Evolutionary conservation across 208 protist species (phyloP).

Genomic region (Naegleria gruberi): DNA sequence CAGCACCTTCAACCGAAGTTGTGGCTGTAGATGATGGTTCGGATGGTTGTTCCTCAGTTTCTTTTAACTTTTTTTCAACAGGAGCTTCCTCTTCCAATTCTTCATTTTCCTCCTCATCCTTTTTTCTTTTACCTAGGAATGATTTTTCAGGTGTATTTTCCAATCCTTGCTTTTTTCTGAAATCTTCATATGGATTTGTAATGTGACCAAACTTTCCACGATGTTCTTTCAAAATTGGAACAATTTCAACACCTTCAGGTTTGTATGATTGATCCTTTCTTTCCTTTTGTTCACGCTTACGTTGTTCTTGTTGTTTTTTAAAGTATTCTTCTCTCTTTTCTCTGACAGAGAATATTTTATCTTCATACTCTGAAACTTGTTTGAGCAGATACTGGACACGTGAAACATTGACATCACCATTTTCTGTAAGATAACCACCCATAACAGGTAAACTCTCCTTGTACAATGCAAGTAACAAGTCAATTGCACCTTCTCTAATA

Average conservation of each 20-base stretch:
- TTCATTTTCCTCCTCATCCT: not conserved
- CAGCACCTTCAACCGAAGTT: not conserved
- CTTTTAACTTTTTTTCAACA: not conserved
- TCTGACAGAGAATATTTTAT: constrained; percentile 38
- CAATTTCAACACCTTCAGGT: constrained; percentile 34
- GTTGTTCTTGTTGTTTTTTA: not conserved
- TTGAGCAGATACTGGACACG: constrained; percentile 59
- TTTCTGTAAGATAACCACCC: constrained; percentile 60
- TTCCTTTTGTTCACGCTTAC: not conserved
- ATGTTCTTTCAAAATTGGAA: not conserved
- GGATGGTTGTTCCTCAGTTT: not conserved
- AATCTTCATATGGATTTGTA: not conserved
- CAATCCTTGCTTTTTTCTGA: not conserved
- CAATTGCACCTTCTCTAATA: constrained; percentile 84
- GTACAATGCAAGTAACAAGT: constrained; percentile 73
- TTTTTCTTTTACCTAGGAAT: not conserved
- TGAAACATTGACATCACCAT: constrained; percentile 61
- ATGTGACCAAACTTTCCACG: not conserved
- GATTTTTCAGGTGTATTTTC: not conserved
- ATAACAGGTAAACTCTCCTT: constrained; percentile 53
- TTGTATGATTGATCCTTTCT: constrained; percentile 5
- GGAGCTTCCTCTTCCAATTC: not conserved
- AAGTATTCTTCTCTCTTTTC: not conserved
- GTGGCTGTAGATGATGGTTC: not conserved
- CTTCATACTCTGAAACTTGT: constrained; percentile 61